Conservation (phyloP, 768 basidiomycete species). For the Clavulina sp. region DNA sequence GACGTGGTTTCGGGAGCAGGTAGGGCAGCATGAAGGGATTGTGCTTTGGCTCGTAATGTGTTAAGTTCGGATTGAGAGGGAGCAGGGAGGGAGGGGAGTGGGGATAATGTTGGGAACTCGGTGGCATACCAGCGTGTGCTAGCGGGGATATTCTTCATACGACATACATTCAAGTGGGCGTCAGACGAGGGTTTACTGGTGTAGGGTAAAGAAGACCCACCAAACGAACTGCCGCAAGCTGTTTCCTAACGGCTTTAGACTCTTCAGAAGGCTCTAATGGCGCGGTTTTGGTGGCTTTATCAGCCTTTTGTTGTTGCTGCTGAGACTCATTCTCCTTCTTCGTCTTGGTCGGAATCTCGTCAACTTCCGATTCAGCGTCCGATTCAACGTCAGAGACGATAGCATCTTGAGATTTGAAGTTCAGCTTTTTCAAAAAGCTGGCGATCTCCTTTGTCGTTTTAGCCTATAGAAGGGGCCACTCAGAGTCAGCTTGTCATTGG, state of each 20-base stretch:
- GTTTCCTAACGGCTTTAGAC: neutral
- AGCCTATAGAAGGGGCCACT: too few species aligned
- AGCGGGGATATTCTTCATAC: constrained; percentile 19
- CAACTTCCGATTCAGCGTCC: constrained; percentile 1
- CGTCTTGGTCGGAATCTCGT: neutral
- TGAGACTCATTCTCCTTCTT: neutral
- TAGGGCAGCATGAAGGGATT: constrained; percentile 26
- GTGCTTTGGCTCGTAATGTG: constrained; percentile 28
- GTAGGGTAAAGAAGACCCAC: too few species aligned
- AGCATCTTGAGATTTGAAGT: constrained; percentile 14
- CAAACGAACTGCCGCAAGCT: too few species aligned
- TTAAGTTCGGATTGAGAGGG: constrained; percentile 24
- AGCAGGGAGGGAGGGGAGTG: constrained; percentile 10
- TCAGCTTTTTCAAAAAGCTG: constrained; percentile 25
- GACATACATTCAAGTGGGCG: neutral
- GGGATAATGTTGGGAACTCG: constrained; percentile 22
- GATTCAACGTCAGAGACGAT: constrained; percentile 12
- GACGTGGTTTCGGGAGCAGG: constrained; percentile 17
- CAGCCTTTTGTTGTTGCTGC: neutral
- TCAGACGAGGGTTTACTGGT: neutral
- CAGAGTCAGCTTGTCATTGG: too few species aligned
- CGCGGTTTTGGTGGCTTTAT: neutral
- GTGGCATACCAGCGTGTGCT: constrained; percentile 39
- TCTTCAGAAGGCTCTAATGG: neutral
- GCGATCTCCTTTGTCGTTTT: constrained; percentile 28